Evolutionary conservation across 2,329 filamentous ascomycete species (phyloP).

Genomic region (Clathrospora elynae): DNA sequence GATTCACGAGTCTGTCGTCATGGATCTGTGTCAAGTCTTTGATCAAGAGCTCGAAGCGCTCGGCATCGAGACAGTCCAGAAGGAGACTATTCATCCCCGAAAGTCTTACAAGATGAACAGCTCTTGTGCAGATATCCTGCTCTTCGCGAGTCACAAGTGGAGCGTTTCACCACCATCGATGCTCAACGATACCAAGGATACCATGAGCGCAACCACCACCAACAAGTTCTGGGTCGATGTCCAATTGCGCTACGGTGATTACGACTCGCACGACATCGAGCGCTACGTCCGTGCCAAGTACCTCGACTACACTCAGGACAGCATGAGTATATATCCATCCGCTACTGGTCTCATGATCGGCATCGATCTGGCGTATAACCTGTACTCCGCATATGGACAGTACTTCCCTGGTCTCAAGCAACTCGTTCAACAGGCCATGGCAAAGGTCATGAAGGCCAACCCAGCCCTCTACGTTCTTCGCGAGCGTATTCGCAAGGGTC

Average conservation of each 20-base stretch:
- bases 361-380: conserved; percentile 95
- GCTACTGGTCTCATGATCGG: conserved; percentile 97
- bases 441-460: conserved; percentile 99
- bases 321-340: conserved; percentile 97
- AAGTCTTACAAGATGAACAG: conserved; percentile 99
- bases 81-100: conserved; percentile 97
- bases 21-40: conserved; percentile 98
- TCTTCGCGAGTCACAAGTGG: conserved; percentile 99
- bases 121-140: conserved; percentile 93
- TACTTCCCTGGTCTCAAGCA: conserved; percentile 98
- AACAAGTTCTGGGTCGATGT: conserved; percentile 99
- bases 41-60: conserved; percentile 96
- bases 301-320: conserved; percentile 97
- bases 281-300: conserved; percentile 97
- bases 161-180: conserved; percentile 93
- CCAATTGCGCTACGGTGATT: conserved; percentile 94
- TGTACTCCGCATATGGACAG: conserved; percentile 97
- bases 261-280: conserved; percentile 98
- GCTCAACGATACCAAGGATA: conserved; percentile 94
- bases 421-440: conserved; percentile 96
- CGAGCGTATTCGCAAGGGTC: conserved; percentile 96
- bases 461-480: conserved; percentile 93
- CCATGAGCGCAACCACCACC: conserved; percentile 89
- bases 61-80: conserved; percentile 96
- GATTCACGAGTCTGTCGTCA: conserved; percentile 97